Evolutionary conservation across 2,329 filamentous ascomycete genomes (phyloP), one percentile per base, ranked within the genome.

Genomic region (Thelonectria discophora): DNA sequence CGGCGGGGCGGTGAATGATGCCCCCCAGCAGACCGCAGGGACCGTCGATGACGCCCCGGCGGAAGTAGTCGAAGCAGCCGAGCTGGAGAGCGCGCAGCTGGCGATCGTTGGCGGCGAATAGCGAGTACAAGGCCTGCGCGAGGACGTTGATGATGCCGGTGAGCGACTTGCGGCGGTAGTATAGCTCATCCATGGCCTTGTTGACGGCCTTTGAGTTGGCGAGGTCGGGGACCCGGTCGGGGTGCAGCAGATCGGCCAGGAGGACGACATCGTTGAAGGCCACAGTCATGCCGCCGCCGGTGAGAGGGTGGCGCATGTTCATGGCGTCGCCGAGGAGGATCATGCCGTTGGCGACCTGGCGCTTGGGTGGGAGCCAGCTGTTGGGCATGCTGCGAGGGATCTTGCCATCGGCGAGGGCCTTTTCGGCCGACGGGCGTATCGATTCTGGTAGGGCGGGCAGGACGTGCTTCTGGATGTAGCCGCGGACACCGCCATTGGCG

Each of bases 251-350:
- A 9, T 90, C 84, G 1, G 90, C 82, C 24, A 99, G 84, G 1
- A 96, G 78, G 11, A 95, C 85, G 1, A 92, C 94, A 74, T 99
- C 95, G 79, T 94, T 97, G 77, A 99, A 91, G 1, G 93, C 95
- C 2, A 98, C 95, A 0, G 94, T 98, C 95, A 99, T 99, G 70
- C 95, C 95, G 67, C 95, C 95, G 55, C 95, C 95, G 0, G 95
- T 99, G 12, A 99, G 84, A 2, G 95, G 95, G 79, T 99, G 95
- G n/a, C 95, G 91, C 95, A 99, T 99, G 81, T 99, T 99, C 84
- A 97, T 90, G 13, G 95, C 94, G 75, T 99, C 95, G 61, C 95
- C 95, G 9, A 98, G 84, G 37, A 99, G 82, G 50, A 97, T 84
- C 62, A 97, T 85, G 73, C 91, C 90, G 47, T 77, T 78, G 46